Conservation (phyloP, 1,284 basidiomycete genomes). For the Megacollybia platyphylla region DNA sequence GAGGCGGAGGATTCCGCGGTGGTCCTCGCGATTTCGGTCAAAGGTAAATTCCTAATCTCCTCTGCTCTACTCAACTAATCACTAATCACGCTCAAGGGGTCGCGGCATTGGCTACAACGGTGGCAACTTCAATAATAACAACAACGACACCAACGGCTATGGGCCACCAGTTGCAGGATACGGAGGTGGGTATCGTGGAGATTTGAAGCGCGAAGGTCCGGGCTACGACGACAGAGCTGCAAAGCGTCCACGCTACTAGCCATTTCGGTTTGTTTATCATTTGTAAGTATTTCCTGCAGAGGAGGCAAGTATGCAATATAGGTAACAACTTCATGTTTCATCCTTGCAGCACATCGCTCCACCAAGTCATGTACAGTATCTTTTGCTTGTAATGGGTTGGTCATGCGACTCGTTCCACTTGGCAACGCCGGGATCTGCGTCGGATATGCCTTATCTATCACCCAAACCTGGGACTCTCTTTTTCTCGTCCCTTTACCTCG, state of each 20-base stretch:
- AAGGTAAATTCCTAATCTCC: conserved; percentile 11
- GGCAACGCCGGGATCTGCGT: too few species aligned
- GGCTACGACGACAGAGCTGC: conserved; percentile 70
- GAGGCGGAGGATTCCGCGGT: conserved; percentile 25
- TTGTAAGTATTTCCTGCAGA: conserved; percentile 14
- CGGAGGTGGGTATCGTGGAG: conserved; percentile 43
- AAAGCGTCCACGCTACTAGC: conserved; percentile 68
- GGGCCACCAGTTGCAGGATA: conserved; percentile 30
- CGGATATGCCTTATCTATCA: too few species aligned
- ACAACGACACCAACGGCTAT: conserved; percentile 21
- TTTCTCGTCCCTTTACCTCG: too few species aligned
- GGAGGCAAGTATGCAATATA: conserved; percentile 2
- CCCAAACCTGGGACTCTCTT: too few species aligned
- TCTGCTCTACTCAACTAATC: conserved; percentile 5
- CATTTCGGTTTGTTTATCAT: conserved; percentile 5
- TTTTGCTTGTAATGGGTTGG: too few species aligned
- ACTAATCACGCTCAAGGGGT: conserved; percentile 28
- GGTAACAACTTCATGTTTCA: conserved; percentile 2
- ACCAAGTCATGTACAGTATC: too few species aligned
- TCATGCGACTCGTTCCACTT: too few species aligned
- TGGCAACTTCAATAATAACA: conserved; percentile 18
- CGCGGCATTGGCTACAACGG: conserved; percentile 62
- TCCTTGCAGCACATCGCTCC: too few species aligned
- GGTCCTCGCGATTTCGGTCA: conserved; percentile 29
- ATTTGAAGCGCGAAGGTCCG: conserved; percentile 57